These are phyloP conservation scores for Chlamydomonas urium DNA, from an alignment of 139 green algal species.

Conservation along the genomic window DNA sequence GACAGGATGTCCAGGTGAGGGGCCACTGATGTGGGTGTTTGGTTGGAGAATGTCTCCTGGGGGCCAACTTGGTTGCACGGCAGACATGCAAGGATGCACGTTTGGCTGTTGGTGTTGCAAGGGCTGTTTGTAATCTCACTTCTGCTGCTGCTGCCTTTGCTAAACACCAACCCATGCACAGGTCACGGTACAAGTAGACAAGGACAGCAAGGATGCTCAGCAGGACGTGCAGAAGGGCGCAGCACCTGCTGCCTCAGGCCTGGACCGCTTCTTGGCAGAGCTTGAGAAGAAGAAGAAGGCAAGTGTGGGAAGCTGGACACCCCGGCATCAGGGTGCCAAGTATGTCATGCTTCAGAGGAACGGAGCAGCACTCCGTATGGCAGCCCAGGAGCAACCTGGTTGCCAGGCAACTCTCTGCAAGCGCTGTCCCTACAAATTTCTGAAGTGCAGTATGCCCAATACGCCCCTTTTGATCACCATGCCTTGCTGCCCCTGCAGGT, in stretches of 20 bases:
- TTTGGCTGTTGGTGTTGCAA: not conserved
- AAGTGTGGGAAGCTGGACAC: not conserved
- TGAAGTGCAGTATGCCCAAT: no score
- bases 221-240: slow-evolving; percentile 28
- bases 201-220: slow-evolving; percentile 55
- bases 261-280: slow-evolving; percentile 57
- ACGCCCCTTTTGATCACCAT: no score
- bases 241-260: slow-evolving; percentile 38
- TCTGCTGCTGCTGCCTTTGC: not conserved
- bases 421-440: no score
- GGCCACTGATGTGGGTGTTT: not conserved
- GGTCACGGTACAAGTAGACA: slow-evolving; percentile 49
- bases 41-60: not conserved
- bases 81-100: not conserved
- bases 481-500: slow-evolving; percentile 63
- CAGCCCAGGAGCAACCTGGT: no score
- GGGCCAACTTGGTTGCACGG: not conserved
- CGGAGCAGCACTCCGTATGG: no score
- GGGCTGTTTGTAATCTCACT: not conserved
- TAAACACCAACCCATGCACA: slow-evolving; percentile 11
- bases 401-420: no score
- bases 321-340: no score
- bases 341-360: no score
- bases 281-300: slow-evolving; percentile 65
- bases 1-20: slow-evolving; percentile 69